phyloP scores from a whole-genome alignment of 2,329 filamentous ascomycete genomes.

The Aspergillus pseudoviridinutans region DNA sequence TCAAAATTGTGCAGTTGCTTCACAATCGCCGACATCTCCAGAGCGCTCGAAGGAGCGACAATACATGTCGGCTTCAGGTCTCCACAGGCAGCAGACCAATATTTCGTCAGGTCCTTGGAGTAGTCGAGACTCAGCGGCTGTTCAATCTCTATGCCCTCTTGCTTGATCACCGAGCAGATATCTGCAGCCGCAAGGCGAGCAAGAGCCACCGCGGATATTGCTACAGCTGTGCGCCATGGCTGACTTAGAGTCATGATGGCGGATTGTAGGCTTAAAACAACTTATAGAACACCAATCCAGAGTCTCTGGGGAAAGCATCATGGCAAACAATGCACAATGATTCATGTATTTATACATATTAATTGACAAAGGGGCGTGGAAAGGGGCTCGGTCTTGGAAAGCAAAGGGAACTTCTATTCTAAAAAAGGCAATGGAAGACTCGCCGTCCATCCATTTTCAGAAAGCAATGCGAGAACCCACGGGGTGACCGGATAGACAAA shows the following conservation, averaged over 20 bases:
- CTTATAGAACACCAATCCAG: not conserved
- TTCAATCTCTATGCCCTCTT: slow-evolving; percentile 32
- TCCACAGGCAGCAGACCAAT: slow-evolving; percentile 46
- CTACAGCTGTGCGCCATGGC: slow-evolving; percentile 16
- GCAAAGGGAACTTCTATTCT: too few species aligned
- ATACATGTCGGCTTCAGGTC: slow-evolving; percentile 46
- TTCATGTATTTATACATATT: too few species aligned
- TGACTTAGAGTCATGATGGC: slow-evolving; percentile 14
- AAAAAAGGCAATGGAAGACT: too few species aligned
- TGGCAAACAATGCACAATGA: not conserved
- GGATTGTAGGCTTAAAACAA: not conserved
- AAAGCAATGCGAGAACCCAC: not conserved
- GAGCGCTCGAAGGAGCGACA: slow-evolving; percentile 45
- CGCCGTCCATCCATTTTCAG: not conserved
- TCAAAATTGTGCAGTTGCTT: slow-evolving; percentile 46
- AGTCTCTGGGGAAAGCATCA: not conserved
- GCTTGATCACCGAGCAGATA: slow-evolving; percentile 39
- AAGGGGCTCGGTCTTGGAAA: too few species aligned
- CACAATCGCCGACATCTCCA: slow-evolving; percentile 53
- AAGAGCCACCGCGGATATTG: slow-evolving; percentile 16
- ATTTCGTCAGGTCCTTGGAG: slow-evolving; percentile 37
- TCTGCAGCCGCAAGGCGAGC: slow-evolving; percentile 23
- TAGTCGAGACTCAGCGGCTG: slow-evolving; percentile 33
- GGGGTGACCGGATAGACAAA: not conserved
- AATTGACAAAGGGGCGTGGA: too few species aligned